Evolutionary conservation across 306 rosid species (phyloP).

Genomic region (Acacia melanoxylon): DNA sequence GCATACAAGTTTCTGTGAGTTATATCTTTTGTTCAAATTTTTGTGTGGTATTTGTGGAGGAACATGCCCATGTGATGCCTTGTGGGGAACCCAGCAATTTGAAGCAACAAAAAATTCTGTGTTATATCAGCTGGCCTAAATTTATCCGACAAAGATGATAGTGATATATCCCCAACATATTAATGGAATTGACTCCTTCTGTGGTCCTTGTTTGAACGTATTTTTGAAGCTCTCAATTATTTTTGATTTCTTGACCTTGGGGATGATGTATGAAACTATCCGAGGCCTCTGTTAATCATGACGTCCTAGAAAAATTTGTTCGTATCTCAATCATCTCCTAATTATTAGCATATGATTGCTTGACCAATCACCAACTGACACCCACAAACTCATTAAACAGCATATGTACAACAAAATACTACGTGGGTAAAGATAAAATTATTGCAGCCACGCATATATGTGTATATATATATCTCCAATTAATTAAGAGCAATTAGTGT

Average conservation of each 20-base stretch:
- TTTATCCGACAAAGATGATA: slow-evolving; percentile 27
- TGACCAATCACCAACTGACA: slow-evolving; percentile 10
- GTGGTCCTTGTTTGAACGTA: slow-evolving; percentile 51
- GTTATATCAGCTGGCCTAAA: slow-evolving; percentile 24
- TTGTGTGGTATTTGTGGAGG: slow-evolving; percentile 40
- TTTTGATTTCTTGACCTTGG: slow-evolving; percentile 33
- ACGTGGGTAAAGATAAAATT: neutral
- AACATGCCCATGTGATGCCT: slow-evolving; percentile 75
- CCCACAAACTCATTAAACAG: neutral
- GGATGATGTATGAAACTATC: neutral
- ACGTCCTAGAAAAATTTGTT: neutral
- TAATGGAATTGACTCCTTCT: neutral
- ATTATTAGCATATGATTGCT: neutral
- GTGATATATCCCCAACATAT: neutral
- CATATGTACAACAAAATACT: neutral
- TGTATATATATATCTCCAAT: no score
- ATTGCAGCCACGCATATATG: neutral
- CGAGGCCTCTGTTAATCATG: neutral
- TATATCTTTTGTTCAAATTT: neutral
- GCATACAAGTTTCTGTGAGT: neutral
- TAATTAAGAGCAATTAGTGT: neutral
- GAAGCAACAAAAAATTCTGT: slow-evolving; percentile 25
- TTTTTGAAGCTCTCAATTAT: slow-evolving; percentile 29
- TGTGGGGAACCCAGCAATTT: slow-evolving; percentile 41
- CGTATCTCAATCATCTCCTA: slow-evolving; percentile 15